These are phyloP conservation scores for Xylaria sp. DNA, from an alignment of 2,329 filamentous ascomycete species.

Conservation along the genomic window DNA sequence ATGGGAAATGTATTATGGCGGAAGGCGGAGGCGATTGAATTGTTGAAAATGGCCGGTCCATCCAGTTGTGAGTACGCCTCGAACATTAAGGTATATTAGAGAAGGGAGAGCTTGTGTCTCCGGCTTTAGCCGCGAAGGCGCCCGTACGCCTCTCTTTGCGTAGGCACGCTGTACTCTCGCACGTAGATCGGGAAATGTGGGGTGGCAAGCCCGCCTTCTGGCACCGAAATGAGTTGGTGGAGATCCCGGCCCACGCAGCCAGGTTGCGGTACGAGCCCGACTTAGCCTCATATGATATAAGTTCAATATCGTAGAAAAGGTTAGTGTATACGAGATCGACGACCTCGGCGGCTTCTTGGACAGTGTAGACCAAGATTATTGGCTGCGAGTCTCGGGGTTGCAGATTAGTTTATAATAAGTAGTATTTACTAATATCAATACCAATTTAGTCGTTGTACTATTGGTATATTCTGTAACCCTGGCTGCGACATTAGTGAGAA, in stretches of 20 bases:
- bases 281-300: slow-evolving; percentile 5
- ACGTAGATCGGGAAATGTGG: slow-evolving; percentile 34
- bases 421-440: no score
- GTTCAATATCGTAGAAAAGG: slow-evolving; percentile 28
- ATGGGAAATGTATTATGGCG: slow-evolving; percentile 28
- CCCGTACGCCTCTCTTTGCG: slow-evolving; percentile 46
- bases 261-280: slow-evolving; percentile 24
- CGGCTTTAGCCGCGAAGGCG: slow-evolving; percentile 40
- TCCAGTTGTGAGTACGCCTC: slow-evolving; percentile 33
- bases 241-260: slow-evolving; percentile 19
- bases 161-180: slow-evolving; percentile 41
- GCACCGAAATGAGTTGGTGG: slow-evolving; percentile 18
- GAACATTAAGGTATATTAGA: slow-evolving; percentile 39
- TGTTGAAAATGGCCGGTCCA: slow-evolving; percentile 24
- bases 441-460: no score
- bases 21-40: slow-evolving; percentile 32
- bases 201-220: slow-evolving; percentile 32
- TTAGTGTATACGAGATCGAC: slow-evolving; percentile 27
- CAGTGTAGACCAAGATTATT: slow-evolving; percentile 30
- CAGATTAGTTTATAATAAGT: no score
- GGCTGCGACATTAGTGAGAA: slow-evolving; percentile 14
- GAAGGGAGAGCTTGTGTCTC: slow-evolving; percentile 40
- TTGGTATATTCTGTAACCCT: no score
- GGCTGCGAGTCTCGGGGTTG: no score
- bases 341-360: slow-evolving; percentile 29